Evolutionary conservation across 2,329 filamentous ascomycete species (phyloP).

Genomic region (Trichoderma oligosporum): DNA sequence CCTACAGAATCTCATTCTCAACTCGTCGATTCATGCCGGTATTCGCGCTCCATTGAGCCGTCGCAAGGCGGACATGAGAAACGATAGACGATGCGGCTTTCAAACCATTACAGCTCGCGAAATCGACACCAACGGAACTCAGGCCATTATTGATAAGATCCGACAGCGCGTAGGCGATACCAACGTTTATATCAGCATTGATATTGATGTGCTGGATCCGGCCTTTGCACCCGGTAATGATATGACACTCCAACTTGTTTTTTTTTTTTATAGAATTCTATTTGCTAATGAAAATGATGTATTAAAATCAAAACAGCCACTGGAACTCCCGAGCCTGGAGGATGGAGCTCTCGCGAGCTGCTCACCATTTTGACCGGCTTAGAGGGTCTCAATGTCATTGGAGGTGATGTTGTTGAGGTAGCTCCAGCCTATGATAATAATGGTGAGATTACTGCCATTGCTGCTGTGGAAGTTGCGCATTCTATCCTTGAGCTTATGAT

Average conservation of each 20-base stretch:
- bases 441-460: slow-evolving; percentile 73
- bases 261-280: background rate
- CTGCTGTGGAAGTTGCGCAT: slow-evolving; percentile 70
- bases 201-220: slow-evolving; percentile 80
- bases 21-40: slow-evolving; percentile 72
- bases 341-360: slow-evolving; percentile 80
- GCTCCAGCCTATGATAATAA: slow-evolving; percentile 75
- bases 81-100: slow-evolving; percentile 26
- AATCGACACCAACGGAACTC: slow-evolving; percentile 71
- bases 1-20: slow-evolving; percentile 53
- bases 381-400: slow-evolving; percentile 74
- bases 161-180: slow-evolving; percentile 64
- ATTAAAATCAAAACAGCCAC: slow-evolving; percentile 60
- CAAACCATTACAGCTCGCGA: slow-evolving; percentile 41
- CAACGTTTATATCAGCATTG: slow-evolving; percentile 69
- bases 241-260: no score
- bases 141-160: slow-evolving; percentile 63
- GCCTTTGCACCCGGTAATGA: slow-evolving; percentile 27
- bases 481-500: slow-evolving; percentile 24
- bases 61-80: slow-evolving; percentile 22
- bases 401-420: slow-evolving; percentile 82
- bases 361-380: slow-evolving; percentile 74
- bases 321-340: slow-evolving; percentile 78
- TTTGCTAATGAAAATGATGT: background rate
- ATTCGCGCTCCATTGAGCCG: slow-evolving; percentile 69